Base-by-base conservation (phyloP, 768 basidiomycete species). In the Russula brevipes region DNA sequence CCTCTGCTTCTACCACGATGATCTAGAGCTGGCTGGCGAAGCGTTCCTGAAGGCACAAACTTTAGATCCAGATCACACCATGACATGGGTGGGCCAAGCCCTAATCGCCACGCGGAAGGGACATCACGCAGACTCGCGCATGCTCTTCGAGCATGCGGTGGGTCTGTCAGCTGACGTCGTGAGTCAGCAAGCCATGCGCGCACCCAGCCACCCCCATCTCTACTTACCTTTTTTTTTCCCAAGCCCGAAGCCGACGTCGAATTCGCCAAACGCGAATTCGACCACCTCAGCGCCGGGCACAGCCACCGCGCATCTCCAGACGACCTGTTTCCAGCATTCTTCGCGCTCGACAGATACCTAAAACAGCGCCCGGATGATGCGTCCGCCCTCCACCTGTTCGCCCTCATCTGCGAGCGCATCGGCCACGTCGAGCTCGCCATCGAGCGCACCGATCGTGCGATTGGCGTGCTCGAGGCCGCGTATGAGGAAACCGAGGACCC, bases 1-100 rank as follows among this genome's bases (percentile, higher is more conserved):
- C 39, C 77, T 99, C 45, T 98, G 92, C 74, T 79, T 94, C 31
- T 76, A 88, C 59, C 80, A 95, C 67, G 79, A 80, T 24, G 96
- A 98, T 73, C 69, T 80, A 2, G 89, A 93, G 54, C 77, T 98
- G 38, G 92, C 96, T 0, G 88, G 88, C 67, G 86, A 94, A 70
- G 87, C 91, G 1, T 85, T 99, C 68, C 81, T 86, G 69, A 86
- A 86, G 61, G 93, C 95, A 10, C 97, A 98, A 72, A 86, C 88
- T 17, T 80, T 94, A 49, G 94, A 98, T 76, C 92, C 96, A 7
- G 96, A 98, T 70, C 88, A 87, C 74, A 81, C 88, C 0, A 70
- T 86, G 24, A 87, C 94, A 8, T 99, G 97, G 97, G 79, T 96
- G 24, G 97, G 94, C 1, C 94, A 95, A 72, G 89, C 83, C 4